Evolutionary conservation across 176 grass and related monocot genomes (phyloP).

Genomic region (Saccharum officinarum): DNA sequence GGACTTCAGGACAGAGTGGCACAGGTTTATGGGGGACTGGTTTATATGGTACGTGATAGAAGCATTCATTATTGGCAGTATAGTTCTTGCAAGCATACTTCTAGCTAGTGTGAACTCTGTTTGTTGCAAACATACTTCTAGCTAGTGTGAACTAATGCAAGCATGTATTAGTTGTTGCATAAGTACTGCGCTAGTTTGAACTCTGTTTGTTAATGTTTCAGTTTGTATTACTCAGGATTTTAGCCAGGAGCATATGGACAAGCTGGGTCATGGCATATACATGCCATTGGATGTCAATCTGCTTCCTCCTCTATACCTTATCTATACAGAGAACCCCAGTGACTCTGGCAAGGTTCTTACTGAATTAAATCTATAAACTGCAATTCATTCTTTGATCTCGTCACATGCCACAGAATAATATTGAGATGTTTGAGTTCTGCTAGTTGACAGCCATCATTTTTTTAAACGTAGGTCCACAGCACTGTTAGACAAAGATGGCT

Average conservation of each 20-base stretch:
- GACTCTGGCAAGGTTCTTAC: slow-evolving; percentile 87
- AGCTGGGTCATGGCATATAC: slow-evolving; percentile 73
- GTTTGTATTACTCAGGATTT: slow-evolving; percentile 61
- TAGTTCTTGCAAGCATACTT: not conserved
- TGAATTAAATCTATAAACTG: not conserved
- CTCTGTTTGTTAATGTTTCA: slow-evolving; percentile 1
- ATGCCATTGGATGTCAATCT: slow-evolving; percentile 52
- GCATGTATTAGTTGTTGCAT: too few species aligned
- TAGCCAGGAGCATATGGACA: slow-evolving; percentile 79
- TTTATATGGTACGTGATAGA: slow-evolving; percentile 58
- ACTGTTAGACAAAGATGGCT: slow-evolving; percentile 82
- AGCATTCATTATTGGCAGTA: slow-evolving; percentile 12
- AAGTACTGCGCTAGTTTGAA: not conserved
- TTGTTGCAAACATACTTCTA: too few species aligned
- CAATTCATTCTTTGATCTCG: not conserved
- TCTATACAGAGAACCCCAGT: slow-evolving; percentile 83
- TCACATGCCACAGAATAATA: not conserved
- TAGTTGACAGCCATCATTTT: not conserved
- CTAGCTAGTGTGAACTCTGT: not conserved
- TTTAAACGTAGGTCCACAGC: slow-evolving; percentile 64
- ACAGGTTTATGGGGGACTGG: slow-evolving; percentile 85
- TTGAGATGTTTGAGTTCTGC: not conserved
- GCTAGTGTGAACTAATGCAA: too few species aligned
- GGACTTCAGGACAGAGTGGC: slow-evolving; percentile 84
- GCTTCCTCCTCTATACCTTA: slow-evolving; percentile 75